Evolutionary conservation across 202 grass and related monocot genomes (phyloP).

Genomic region (Carex sylvatica): DNA sequence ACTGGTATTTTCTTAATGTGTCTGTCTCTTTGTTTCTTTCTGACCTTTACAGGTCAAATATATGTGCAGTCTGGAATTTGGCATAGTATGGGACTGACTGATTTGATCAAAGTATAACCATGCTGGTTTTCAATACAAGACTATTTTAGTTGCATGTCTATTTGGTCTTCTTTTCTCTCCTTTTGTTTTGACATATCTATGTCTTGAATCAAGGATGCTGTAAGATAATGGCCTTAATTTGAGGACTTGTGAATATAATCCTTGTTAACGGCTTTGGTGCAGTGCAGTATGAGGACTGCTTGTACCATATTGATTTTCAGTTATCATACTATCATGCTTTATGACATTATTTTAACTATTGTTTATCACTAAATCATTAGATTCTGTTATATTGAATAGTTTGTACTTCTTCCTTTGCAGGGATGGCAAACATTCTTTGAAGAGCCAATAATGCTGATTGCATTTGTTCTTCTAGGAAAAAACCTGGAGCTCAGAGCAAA

Average conservation of each 20-base stretch:
- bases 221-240: neutral
- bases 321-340: conserved; percentile 11
- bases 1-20: conserved; percentile 53
- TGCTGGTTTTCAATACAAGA: neutral
- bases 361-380: neutral
- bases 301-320: neutral
- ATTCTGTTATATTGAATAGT: neutral
- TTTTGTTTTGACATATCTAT: neutral
- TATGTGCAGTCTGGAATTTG: neutral
- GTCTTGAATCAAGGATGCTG: neutral
- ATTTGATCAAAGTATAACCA: conserved; percentile 9
- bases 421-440: conserved; percentile 99
- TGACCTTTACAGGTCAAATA: neutral
- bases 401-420: conserved; percentile 45
- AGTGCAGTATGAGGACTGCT: neutral
- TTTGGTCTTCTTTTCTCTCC: neutral
- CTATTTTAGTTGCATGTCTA: neutral
- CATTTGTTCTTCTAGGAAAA: conserved; percentile 94
- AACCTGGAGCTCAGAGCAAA: conserved; percentile 96
- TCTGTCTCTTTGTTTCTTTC: conserved; percentile 13
- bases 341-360: neutral
- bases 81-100: neutral
- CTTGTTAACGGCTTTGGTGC: neutral
- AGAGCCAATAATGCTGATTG: conserved; percentile 95
- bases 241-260: neutral